Evolutionary conservation across 768 basidiomycete species (phyloP), one percentile per base, ranked within the genome.

Genomic region (Collybia sp.): DNA sequence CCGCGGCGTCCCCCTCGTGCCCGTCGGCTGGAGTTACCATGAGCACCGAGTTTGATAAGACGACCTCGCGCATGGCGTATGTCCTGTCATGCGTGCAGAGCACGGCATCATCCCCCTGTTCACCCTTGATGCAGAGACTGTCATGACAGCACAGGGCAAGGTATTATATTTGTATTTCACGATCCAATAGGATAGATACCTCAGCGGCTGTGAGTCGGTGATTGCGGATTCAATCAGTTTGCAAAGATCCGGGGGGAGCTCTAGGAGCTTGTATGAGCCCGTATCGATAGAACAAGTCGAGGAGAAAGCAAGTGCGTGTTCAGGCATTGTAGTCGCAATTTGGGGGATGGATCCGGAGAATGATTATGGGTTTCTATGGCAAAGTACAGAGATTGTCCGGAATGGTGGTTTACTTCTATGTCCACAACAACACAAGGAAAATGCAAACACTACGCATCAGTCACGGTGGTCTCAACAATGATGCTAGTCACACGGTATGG

Each of bases 401-500:
- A 10, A 10, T 37, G 35, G 35, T 15, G 35, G 3, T 10, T 37
- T n/a, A n/a, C n/a, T 18, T 37, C 35, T 18, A 37, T 37, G 6
- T 37, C 13, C 35, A n/a, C 13, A n/a, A 18, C 35, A 37, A 37
- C 13, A 37, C 4, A n/a, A 37, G 3, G 35, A 48, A 52, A 49
- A n/a, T n/a, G n/a, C n/a, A n/a, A 51, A 49, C 25, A 60, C 62
- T 73, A 85, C 63, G 77, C 73, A 63, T 81, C 75, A 55, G 88
- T 73, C 59, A 83, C 53, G 47, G 90, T 93, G 46, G 93, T 95
- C 75, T 94, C 91, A 47, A 91, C 83, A 50, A 93, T 82, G 64
- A 89, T 90, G 57, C 76, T 66, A 19, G 92, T 95, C 51, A 99
- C 95, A 49, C 89, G 88, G 69, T 99, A 99, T 25, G 96, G 92